These are phyloP conservation scores for Citrus medica DNA, from an alignment of 345 rosid species.

Conservation along the genomic window DNA sequence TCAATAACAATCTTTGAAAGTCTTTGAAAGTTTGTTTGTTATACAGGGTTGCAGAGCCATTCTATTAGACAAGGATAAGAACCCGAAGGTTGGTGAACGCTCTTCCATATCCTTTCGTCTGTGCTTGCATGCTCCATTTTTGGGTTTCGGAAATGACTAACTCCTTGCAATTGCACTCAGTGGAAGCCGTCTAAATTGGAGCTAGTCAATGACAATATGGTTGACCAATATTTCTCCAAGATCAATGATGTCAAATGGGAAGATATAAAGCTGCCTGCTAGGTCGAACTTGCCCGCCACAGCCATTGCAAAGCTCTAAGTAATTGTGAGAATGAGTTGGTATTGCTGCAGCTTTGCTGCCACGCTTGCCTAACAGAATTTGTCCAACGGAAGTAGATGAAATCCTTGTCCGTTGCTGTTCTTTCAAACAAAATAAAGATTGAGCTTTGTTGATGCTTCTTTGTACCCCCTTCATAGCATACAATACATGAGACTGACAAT, in stretches of 20 bases:
- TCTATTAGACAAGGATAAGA: slow-evolving; percentile 77
- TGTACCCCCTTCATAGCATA: too few relatives aligned
- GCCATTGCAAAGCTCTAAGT: slow-evolving; percentile 65
- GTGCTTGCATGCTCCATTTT: not conserved
- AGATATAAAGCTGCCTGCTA: slow-evolving; percentile 63
- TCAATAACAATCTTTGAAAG: not conserved
- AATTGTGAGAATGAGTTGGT: not conserved
- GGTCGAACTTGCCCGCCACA: slow-evolving; percentile 45
- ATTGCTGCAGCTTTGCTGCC: not conserved
- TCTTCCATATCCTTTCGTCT: not conserved
- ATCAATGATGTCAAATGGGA: slow-evolving; percentile 57
- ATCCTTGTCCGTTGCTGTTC: not conserved
- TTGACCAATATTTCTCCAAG: slow-evolving; percentile 60
- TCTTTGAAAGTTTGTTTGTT: not conserved
- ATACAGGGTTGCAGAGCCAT: slow-evolving; percentile 95
- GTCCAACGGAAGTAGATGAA: not conserved
- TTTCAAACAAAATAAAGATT: not conserved
- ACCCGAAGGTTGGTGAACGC: slow-evolving; percentile 56
- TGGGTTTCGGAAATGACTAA: not conserved
- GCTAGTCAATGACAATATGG: slow-evolving; percentile 47
- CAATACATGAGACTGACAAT: too few relatives aligned
- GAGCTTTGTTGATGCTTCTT: too few relatives aligned
- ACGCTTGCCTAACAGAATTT: not conserved
- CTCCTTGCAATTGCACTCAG: slow-evolving; percentile 22
- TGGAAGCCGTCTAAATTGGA: slow-evolving; percentile 82